phyloP scores from a whole-genome alignment of 2,329 filamentous ascomycete genomes.

The Zymoseptoria brevis region DNA sequence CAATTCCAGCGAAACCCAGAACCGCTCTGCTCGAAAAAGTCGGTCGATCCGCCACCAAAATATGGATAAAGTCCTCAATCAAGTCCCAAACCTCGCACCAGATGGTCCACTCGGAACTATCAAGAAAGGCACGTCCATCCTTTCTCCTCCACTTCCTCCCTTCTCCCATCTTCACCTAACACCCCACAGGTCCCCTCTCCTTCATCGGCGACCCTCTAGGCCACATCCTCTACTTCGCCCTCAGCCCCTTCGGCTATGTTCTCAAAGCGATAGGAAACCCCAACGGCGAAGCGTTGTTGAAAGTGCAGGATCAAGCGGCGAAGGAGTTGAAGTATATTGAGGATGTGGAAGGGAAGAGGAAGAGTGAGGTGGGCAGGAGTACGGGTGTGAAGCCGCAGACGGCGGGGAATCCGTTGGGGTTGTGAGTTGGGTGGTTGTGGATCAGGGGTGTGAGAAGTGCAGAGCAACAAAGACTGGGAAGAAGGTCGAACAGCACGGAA shows the following conservation, averaged over 20 bases:
- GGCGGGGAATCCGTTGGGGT: conserved; percentile 29
- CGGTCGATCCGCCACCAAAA: no score
- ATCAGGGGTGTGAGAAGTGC: neutral
- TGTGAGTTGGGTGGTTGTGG: conserved; percentile 14
- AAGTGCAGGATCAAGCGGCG: conserved; percentile 18
- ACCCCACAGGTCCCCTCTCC: conserved; percentile 24
- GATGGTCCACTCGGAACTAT: conserved; percentile 21
- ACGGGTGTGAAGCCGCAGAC: conserved; percentile 31
- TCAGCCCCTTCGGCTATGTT: conserved; percentile 26
- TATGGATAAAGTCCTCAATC: conserved; percentile 13
- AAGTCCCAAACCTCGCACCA: conserved; percentile 21
- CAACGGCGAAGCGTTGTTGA: conserved; percentile 21
- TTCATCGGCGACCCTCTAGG: conserved; percentile 29
- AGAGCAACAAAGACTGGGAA: neutral
- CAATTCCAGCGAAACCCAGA: no score
- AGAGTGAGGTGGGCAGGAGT: conserved; percentile 14
- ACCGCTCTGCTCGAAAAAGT: no score
- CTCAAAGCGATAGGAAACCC: conserved; percentile 24
- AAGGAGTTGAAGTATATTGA: conserved; percentile 18
- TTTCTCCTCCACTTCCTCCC: neutral
- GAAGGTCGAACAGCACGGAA: neutral
- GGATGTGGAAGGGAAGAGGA: neutral
- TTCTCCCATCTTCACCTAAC: neutral
- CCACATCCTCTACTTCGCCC: conserved; percentile 25
- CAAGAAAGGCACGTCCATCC: conserved; percentile 13